Percentiles rank a stretch among this genome's conserved stretches.
Evolutionary conservation across 176 grass and related monocot genomes (phyloP).

Genomic region (Eragrostis nindensis): DNA sequence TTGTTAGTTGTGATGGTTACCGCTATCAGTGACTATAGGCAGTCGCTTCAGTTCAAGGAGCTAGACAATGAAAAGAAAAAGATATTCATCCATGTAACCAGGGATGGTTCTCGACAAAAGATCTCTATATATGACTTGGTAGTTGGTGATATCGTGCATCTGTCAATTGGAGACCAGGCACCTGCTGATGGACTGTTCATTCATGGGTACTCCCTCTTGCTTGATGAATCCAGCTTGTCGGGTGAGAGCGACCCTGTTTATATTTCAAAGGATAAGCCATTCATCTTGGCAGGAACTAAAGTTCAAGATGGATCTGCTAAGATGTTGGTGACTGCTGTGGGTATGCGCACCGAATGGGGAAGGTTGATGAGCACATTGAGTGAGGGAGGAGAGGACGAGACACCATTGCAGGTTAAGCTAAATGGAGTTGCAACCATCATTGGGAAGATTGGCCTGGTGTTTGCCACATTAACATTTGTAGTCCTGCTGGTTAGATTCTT

Average conservation of each 20-base stretch:
- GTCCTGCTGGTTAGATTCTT: conserved; percentile 81
- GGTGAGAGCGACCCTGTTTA: conserved; percentile 89
- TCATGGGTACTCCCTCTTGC: conserved; percentile 83
- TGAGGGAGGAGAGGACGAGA: conserved; percentile 92
- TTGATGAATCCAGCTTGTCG: conserved; percentile 91
- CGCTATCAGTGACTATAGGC: conserved; percentile 90
- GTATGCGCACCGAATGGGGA: conserved; percentile 98
- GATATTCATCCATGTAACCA: conserved; percentile 90
- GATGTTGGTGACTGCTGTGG: conserved; percentile 86
- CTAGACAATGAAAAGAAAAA: conserved; percentile 98
- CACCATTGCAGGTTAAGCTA: conserved; percentile 94
- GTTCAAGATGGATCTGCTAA: conserved; percentile 95
- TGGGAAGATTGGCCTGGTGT: conserved; percentile 84
- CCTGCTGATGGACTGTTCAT: conserved; percentile 89
- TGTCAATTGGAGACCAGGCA: conserved; percentile 90
- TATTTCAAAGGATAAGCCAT: conserved; percentile 80
- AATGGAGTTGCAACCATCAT: conserved; percentile 98
- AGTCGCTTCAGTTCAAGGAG: conserved; percentile 96
- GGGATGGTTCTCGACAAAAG: conserved; percentile 80
- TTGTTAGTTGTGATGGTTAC: conserved; percentile 93
- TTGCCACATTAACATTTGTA: conserved; percentile 89
- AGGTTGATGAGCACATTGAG: conserved; percentile 94
- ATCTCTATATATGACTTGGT: conserved; percentile 84
- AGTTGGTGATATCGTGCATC: conserved; percentile 94
- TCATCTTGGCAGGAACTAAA: conserved; percentile 89